Percentiles rank a stretch among this genome's conserved stretches.
phyloP scores from a whole-genome alignment of 73 alveolate species.

The Loxodes magnus region DNA sequence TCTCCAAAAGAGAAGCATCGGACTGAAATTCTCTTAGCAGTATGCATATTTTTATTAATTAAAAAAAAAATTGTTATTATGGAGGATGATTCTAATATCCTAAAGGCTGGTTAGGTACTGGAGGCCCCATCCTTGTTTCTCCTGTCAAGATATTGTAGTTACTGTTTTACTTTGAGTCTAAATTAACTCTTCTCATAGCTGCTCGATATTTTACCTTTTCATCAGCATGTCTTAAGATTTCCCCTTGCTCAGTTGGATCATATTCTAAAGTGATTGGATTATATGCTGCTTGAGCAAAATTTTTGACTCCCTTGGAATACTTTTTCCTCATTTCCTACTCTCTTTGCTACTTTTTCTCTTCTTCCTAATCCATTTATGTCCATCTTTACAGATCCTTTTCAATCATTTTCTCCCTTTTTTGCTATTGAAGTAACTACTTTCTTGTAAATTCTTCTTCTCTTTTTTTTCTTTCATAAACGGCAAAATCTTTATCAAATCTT shows the following conservation, averaged over 20 bases:
- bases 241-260: slow-evolving; percentile 20
- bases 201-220: slow-evolving; percentile 20
- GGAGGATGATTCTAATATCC: too few species aligned
- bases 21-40: too few species aligned
- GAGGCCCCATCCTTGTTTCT: slow-evolving; percentile 16
- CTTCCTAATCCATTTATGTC: slow-evolving; percentile 6
- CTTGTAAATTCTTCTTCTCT: slow-evolving; percentile 20
- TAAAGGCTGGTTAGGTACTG: too few species aligned
- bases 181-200: slow-evolving; percentile 13
- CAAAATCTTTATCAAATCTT: slow-evolving; percentile 27
- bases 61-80: too few species aligned
- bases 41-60: too few species aligned
- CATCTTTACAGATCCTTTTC: slow-evolving; percentile 14
- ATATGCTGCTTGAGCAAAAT: slow-evolving; percentile 10
- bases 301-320: slow-evolving; percentile 4
- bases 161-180: slow-evolving; percentile 17
- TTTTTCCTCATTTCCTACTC: slow-evolving; percentile 16
- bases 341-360: slow-evolving; percentile 2
- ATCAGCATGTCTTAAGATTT: slow-evolving; percentile 13
- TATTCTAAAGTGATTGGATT: slow-evolving; percentile 30
- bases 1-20: slow-evolving; percentile 10
- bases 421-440: neutral
- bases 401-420: slow-evolving; percentile 12
- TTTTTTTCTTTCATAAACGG: slow-evolving; percentile 15
- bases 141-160: slow-evolving; percentile 21